Conservation (phyloP, 257 asterid genomes). For the Leonotis leonurus region DNA sequence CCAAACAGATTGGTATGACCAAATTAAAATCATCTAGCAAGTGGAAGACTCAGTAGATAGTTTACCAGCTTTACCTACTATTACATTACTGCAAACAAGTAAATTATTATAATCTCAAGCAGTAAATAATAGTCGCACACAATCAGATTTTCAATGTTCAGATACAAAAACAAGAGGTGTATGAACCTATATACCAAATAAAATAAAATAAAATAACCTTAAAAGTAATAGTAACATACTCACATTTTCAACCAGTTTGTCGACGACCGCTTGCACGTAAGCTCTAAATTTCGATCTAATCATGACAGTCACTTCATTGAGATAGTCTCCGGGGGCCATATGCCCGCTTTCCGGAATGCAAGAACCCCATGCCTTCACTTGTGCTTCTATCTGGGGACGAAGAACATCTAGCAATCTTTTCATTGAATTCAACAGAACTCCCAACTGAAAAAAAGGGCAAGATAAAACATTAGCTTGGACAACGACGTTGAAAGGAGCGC, state of each 20-base stretch:
- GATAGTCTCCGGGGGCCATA: conserved; percentile 61
- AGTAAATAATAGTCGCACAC: no score
- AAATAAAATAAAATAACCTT: no score
- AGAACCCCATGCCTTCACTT: conserved; percentile 73
- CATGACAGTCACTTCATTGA: conserved; percentile 84
- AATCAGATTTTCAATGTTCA: no score
- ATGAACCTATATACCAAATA: no score
- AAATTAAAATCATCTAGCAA: no score
- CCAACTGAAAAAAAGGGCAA: conserved; percentile 52
- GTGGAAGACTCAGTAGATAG: no score
- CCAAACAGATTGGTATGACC: no score
- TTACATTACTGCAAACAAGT: no score
- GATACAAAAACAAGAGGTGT: no score
- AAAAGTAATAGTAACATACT: conserved; percentile 21
- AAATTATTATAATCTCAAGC: no score
- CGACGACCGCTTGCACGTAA: conserved; percentile 70
- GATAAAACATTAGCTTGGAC: not conserved
- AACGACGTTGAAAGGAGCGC: not conserved
- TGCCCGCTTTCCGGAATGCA: conserved; percentile 66
- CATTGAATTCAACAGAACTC: conserved; percentile 74
- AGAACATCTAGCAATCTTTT: conserved; percentile 76
- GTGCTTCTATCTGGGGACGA: conserved; percentile 62
- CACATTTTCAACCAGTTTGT: conserved; percentile 84
- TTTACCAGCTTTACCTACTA: no score
- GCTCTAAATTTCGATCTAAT: conserved; percentile 73